These are phyloP conservation scores for Candida tetrigidarum DNA, from an alignment of 1,139 yeast species.

Conservation along the genomic window DNA sequence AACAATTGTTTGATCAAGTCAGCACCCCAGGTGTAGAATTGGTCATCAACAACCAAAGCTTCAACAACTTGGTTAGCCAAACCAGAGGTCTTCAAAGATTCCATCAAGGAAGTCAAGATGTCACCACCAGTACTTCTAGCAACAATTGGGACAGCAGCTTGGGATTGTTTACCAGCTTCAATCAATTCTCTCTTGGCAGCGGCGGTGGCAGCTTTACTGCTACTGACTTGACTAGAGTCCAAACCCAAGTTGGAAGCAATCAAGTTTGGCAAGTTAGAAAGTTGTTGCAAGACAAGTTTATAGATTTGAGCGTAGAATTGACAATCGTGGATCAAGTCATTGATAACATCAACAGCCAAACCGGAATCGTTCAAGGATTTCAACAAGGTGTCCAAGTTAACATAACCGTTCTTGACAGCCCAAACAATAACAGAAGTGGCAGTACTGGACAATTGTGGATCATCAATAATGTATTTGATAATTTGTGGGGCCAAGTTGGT, in stretches of 20 bases:
- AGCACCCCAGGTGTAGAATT: slow-evolving; percentile 47
- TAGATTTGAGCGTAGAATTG: slow-evolving; percentile 45
- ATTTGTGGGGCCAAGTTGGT: slow-evolving; percentile 46
- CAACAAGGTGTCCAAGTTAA: slow-evolving; percentile 43
- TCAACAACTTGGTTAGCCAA: slow-evolving; percentile 47
- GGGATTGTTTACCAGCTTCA: too few relatives aligned
- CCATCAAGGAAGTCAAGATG: slow-evolving; percentile 43
- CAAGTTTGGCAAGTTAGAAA: slow-evolving; percentile 34
- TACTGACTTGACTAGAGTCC: slow-evolving; percentile 23
- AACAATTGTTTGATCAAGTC: slow-evolving; percentile 38
- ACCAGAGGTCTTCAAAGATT: slow-evolving; percentile 50
- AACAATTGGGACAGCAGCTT: too few relatives aligned
- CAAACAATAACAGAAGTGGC: slow-evolving; percentile 33
- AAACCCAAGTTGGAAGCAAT: slow-evolving; percentile 30
- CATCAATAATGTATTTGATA: slow-evolving; percentile 36
- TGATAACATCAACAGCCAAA: slow-evolving; percentile 43
- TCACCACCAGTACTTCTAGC: too few relatives aligned
- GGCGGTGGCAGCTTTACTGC: slow-evolving; percentile 9
- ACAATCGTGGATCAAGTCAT: slow-evolving; percentile 45
- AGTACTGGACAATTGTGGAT: slow-evolving; percentile 35
- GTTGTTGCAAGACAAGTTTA: slow-evolving; percentile 36
- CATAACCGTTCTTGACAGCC: slow-evolving; percentile 36
- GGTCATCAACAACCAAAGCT: slow-evolving; percentile 43
- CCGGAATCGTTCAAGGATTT: slow-evolving; percentile 50
- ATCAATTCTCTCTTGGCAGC: slow-evolving; percentile 18